These are phyloP conservation scores for Cotoneaster glaucophyllus DNA, from an alignment of 306 rosid species.

Conservation along the genomic window DNA sequence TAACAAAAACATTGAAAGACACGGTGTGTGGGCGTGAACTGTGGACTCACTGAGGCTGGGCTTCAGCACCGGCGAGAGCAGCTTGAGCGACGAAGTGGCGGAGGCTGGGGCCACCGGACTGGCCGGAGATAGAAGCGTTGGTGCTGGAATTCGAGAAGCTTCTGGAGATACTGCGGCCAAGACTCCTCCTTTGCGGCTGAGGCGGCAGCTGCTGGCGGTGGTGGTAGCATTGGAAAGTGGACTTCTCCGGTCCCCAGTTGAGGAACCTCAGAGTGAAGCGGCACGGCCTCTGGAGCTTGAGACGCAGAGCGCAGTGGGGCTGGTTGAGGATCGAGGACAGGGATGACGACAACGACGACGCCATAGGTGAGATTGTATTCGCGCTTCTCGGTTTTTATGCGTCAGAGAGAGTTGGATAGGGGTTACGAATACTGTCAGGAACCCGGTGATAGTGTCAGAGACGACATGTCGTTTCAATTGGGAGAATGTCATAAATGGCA, in stretches of 20 bases:
- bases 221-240: constrained; percentile 14
- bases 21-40: constrained; percentile 2
- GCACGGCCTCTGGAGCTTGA: constrained; percentile 40
- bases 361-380: constrained; percentile 23
- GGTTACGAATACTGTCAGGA: not conserved
- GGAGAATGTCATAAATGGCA: not conserved
- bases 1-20: not conserved
- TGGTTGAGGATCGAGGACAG: constrained; percentile 54
- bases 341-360: constrained; percentile 40
- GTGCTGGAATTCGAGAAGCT: constrained; percentile 32
- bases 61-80: constrained; percentile 45
- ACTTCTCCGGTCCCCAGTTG: constrained; percentile 12
- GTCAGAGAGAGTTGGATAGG: not conserved
- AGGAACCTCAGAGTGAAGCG: constrained; percentile 28
- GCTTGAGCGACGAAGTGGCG: constrained; percentile 46
- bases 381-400: not conserved
- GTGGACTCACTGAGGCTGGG: constrained; percentile 36
- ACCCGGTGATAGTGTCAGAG: not conserved
- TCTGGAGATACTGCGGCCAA: constrained; percentile 20
- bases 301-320: constrained; percentile 38
- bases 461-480: not conserved
- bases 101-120: constrained; percentile 33
- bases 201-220: constrained; percentile 17
- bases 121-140: not conserved
- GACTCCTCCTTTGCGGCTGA: constrained; percentile 9